A percentile compares a stretch with the other conserved stretches of the same genome.
Evolutionary conservation across 2,329 filamentous ascomycete genomes (phyloP).

Genomic region (Reticulascus tulasneorum): DNA sequence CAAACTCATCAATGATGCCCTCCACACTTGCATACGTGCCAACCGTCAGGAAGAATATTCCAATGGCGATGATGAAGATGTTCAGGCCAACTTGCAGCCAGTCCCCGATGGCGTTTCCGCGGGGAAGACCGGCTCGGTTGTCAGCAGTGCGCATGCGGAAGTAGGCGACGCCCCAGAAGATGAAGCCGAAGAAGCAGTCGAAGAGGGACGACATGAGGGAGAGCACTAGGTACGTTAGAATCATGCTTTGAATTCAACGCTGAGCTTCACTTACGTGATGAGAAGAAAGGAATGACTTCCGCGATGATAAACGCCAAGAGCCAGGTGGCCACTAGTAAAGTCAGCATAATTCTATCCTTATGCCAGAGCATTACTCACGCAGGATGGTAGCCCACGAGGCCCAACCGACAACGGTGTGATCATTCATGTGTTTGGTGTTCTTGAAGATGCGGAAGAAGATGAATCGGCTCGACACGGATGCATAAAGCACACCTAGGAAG

Average conservation of each 20-base stretch:
- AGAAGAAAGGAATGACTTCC: slow-evolving; percentile 91
- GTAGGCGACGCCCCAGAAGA: slow-evolving; percentile 86
- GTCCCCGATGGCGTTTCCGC: slow-evolving; percentile 47
- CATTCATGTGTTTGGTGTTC: slow-evolving; percentile 69
- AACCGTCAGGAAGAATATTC: slow-evolving; percentile 74
- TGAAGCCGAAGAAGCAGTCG: slow-evolving; percentile 91
- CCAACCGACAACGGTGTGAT: slow-evolving; percentile 82
- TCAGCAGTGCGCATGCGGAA: slow-evolving; percentile 70
- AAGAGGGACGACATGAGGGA: slow-evolving; percentile 83
- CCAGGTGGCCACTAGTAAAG: slow-evolving; percentile 59
- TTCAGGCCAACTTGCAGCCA: slow-evolving; percentile 62
- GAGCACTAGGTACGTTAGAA: slow-evolving; percentile 38
- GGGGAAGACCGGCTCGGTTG: slow-evolving; percentile 48
- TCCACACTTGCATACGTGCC: slow-evolving; percentile 79
- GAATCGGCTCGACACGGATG: slow-evolving; percentile 84
- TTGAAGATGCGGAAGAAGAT: slow-evolving; percentile 88
- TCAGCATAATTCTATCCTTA: slow-evolving; percentile 2
- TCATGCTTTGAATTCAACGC: slow-evolving; percentile 24
- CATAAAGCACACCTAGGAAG: slow-evolving; percentile 87
- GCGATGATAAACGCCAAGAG: slow-evolving; percentile 88
- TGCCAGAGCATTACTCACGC: slow-evolving; percentile 27
- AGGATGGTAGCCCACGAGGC: slow-evolving; percentile 72
- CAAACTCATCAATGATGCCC: slow-evolving; percentile 71
- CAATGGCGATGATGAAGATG: slow-evolving; percentile 66
- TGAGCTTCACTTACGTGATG: slow-evolving; percentile 50